Evolutionary conservation across 2,329 filamentous ascomycete genomes (phyloP).

Genomic region (Colletotrichum sansevieriae): DNA sequence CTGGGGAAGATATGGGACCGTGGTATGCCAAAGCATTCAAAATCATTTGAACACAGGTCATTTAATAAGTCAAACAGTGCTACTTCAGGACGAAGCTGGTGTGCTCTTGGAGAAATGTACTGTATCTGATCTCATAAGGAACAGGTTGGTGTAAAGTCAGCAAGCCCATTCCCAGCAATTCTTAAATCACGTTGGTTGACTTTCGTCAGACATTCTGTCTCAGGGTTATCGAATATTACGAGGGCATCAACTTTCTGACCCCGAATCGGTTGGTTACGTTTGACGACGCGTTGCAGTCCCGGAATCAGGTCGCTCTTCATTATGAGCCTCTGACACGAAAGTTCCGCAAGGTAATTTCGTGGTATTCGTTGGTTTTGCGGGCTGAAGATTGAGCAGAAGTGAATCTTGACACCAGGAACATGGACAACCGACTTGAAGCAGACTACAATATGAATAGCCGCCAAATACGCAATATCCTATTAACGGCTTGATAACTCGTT

Average conservation of each 20-base stretch:
- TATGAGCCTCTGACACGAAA: not conserved
- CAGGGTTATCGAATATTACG: slow-evolving; percentile 38
- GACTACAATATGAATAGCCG: too few species aligned
- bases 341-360: not conserved
- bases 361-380: not conserved
- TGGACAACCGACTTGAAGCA: not conserved
- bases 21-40: slow-evolving; percentile 39
- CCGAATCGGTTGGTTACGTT: slow-evolving; percentile 56
- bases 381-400: not conserved
- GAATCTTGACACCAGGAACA: not conserved
- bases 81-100: slow-evolving; percentile 49
- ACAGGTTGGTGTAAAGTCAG: slow-evolving; percentile 46
- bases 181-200: not conserved
- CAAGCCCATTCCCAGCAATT: not conserved
- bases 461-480: too few species aligned
- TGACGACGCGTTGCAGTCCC: slow-evolving; percentile 57
- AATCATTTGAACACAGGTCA: not conserved
- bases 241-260: slow-evolving; percentile 55
- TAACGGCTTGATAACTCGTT: too few species aligned
- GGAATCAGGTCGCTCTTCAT: slow-evolving; percentile 47
- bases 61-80: slow-evolving; percentile 28
- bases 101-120: slow-evolving; percentile 47
- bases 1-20: too few species aligned
- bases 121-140: slow-evolving; percentile 71
- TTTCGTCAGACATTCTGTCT: slow-evolving; percentile 48